A percentile compares a stretch with the other conserved stretches of the same genome.
These are phyloP conservation scores for Leishmania martiniquensis DNA, from an alignment of 208 protist genomes.

Conservation along the genomic window DNA sequence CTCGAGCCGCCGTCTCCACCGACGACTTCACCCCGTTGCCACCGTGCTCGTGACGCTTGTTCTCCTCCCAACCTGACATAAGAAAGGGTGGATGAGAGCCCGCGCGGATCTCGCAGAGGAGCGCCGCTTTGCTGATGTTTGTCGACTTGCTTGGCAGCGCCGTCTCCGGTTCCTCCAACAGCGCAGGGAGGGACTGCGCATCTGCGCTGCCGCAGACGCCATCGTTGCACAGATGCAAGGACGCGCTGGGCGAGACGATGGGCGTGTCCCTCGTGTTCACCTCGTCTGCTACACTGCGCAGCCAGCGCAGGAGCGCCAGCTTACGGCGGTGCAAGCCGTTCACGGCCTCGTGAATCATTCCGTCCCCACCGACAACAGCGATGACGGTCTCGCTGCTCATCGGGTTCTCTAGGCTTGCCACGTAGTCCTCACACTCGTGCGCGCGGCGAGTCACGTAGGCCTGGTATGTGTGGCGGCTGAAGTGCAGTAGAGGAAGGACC, in stretches of 20 bases:
- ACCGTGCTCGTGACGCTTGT: not conserved
- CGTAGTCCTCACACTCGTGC: slow-evolving; percentile 82
- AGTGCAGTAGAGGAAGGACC: slow-evolving; percentile 70
- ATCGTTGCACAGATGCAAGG: slow-evolving; percentile 11
- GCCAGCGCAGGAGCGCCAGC: slow-evolving; percentile 38
- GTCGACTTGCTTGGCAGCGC: not conserved
- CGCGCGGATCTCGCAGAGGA: not conserved
- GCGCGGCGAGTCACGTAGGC: slow-evolving; percentile 57
- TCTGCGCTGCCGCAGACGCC: not conserved
- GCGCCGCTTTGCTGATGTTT: not conserved
- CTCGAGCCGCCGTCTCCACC: slow-evolving; percentile 5
- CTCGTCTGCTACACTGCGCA: slow-evolving; percentile 24
- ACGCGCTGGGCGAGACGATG: not conserved
- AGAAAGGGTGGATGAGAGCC: not conserved
- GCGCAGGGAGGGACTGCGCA: slow-evolving; percentile 7
- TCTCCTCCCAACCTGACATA: slow-evolving; percentile 7
- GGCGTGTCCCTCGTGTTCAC: not conserved
- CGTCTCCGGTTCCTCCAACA: not conserved
- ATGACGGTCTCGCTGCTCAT: slow-evolving; percentile 59
- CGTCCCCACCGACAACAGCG: slow-evolving; percentile 75
- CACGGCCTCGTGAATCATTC: slow-evolving; percentile 82
- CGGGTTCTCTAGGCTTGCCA: slow-evolving; percentile 66
- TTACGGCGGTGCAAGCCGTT: slow-evolving; percentile 81
- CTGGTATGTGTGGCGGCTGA: slow-evolving; percentile 67
- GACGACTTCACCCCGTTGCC: not conserved